Evolutionary conservation across 352 stramenopile species (phyloP).

Genomic region (Phytophthora niederhauseri): DNA sequence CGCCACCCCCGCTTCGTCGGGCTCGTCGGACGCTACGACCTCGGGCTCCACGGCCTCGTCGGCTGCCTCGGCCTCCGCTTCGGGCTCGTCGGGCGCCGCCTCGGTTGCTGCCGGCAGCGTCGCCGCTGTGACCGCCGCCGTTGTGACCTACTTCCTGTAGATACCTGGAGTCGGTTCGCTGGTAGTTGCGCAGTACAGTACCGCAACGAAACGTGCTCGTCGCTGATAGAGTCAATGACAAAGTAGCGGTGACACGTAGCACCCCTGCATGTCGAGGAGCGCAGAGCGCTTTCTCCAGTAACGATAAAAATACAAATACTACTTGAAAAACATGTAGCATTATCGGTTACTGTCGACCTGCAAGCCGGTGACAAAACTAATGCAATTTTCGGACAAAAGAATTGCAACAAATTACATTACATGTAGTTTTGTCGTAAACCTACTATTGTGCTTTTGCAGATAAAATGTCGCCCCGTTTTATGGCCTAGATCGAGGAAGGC

Average conservation of each 20-base stretch:
- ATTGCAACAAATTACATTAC: too few relatives aligned
- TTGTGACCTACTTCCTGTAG: conserved; percentile 46
- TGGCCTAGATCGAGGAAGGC: too few relatives aligned
- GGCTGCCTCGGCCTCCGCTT: conserved; percentile 20
- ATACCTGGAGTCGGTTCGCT: conserved; percentile 10
- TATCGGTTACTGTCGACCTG: too few relatives aligned
- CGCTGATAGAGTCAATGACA: conserved; percentile 24
- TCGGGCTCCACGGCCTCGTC: conserved; percentile 25
- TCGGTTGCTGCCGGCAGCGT: conserved; percentile 39
- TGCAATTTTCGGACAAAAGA: too few relatives aligned
- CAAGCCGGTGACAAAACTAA: too few relatives aligned
- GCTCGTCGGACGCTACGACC: conserved; percentile 19
- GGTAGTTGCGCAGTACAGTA: conserved; percentile 8
- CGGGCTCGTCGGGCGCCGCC: conserved; percentile 38
- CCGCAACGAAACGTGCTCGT: conserved; percentile 9
- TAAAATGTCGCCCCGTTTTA: too few relatives aligned
- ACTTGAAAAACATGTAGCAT: conserved; percentile 28
- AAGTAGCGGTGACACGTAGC: conserved; percentile 18
- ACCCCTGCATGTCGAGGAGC: conserved; percentile 19
- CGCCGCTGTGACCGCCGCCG: conserved; percentile 31
- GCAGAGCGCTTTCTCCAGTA: conserved; percentile 15
- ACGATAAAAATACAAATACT: conserved; percentile 27
- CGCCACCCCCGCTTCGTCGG: conserved; percentile 22
- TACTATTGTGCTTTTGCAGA: too few relatives aligned
- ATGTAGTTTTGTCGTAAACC: too few relatives aligned